Base-by-base conservation (phyloP, 805 yeast genomes). In the Kodamaea leandrae region DNA sequence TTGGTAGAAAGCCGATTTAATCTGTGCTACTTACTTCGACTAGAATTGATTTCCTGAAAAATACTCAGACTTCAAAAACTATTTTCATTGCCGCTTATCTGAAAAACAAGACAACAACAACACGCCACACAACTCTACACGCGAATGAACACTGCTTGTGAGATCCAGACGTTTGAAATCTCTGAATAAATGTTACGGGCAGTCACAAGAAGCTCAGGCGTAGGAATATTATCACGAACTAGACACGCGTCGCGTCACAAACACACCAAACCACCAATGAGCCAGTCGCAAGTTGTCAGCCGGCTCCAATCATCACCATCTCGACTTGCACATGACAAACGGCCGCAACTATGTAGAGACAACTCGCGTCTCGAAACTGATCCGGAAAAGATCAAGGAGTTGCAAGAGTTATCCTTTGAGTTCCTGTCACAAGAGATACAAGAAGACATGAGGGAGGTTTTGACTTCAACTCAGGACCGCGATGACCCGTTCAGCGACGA, bases 401-500 rank as follows among this genome's bases (percentile, higher is more conserved):
- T 39, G 6, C 26, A 39, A 24, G 38, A 26, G 23, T 21, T 39
- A 24, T 34, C 38, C 14, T 39, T 39, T 18, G 38, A 39, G 15
- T 39, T 39, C 27, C 33, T 30, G 33, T 30, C 33, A 6, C 33
- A 30, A 12, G 21, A 30, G 6, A 10, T 18, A 15, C 18, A 10
- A 17, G 15, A 14, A 6, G 7, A 14, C 15, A 17, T 8, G 13
- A 27, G 14, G n/a, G 13, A n/a, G n/a, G n/a, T n/a, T n/a, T n/a
- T n/a, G n/a, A n/a, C n/a, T n/a, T n/a, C n/a, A n/a, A n/a, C n/a
- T n/a, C n/a, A 4, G 30, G 16, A 23, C 23, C 25, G 12, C 28
- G 15, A n/a, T 4, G 44, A 45, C 19, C 43, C 48, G 19, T 41
- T 39, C 19, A 48, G 47, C 14, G 49, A 46, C 21, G 52, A 48